phyloP scores from a whole-genome alignment of 2,329 filamentous ascomycete species.

The Helminthosporium solani region DNA sequence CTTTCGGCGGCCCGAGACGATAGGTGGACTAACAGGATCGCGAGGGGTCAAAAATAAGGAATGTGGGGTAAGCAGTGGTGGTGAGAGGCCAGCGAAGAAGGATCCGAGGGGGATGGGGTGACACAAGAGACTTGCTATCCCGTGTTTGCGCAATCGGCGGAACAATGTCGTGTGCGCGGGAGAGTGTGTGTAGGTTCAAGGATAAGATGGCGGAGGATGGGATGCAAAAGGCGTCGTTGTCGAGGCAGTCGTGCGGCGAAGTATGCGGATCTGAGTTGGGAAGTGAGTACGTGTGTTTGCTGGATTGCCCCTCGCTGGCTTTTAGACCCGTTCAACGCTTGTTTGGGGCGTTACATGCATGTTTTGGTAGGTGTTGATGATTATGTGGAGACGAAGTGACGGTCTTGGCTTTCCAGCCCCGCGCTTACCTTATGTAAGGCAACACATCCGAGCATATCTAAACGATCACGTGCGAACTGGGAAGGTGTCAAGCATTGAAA shows the following conservation, averaged over 20 bases:
- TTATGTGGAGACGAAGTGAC: constrained; percentile 9
- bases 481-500: too few species aligned
- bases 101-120: neutral
- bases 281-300: neutral
- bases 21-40: constrained; percentile 15
- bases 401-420: constrained; percentile 5
- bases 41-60: constrained; percentile 33
- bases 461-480: too few species aligned
- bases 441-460: neutral
- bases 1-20: constrained; percentile 15
- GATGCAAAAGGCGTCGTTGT: neutral
- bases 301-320: neutral
- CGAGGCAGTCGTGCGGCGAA: neutral
- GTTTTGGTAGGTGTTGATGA: constrained; percentile 7
- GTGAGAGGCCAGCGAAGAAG: neutral
- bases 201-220: neutral
- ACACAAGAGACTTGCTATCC: constrained; percentile 1
- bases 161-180: constrained; percentile 1
- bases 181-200: neutral
- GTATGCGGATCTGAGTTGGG: neutral
- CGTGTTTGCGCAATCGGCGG: constrained; percentile 9
- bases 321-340: constrained; percentile 2
- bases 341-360: constrained; percentile 9
- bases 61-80: constrained; percentile 22
- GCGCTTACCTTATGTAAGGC: neutral